Evolutionary conservation across 164 flowering plant species (phyloP), one percentile per base, ranked within the genome.

Genomic region (Berberis thunbergii): DNA sequence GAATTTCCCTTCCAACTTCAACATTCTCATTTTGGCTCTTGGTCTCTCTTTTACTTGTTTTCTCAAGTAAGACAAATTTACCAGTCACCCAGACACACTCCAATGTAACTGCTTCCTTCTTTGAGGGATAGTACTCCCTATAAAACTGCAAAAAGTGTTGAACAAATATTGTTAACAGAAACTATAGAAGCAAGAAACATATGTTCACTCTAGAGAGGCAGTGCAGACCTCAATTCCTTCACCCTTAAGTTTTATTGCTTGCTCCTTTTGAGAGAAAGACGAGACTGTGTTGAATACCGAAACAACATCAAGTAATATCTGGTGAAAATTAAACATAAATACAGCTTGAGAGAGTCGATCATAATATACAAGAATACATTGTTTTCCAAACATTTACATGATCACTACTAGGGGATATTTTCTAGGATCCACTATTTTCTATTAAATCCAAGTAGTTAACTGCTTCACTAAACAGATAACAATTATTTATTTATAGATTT

Each of bases 71-170:
- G 1, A 78, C 76, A 77, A 77, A 90, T 68, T 87, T 90, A 59
- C 87, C 90, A 50, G 75, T 75, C 67, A 78, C 61, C 97, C 92
- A 90, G 3, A 72, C 64, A 60, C 90, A 90, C 49, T 84, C 88
- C 49, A 90, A 69, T 26, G 66, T 73, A 42, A 76, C 54, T 57
- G 49, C 61, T 2, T 57, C 45, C 54, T 76, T 85, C 2, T 62
- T 50, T 7, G 55, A 42, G 6, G 65, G 65, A 62, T 62, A 50
- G 55, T 62, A 50, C 43, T 62, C 65, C 65, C 65, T 50, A 40
- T 42, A 5, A 49, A 52, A 13, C 65, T 62, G 65, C 43, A 50
- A 41, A 3, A 42, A 57, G 4, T 26, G 8, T 39, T 41, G 39
- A 55, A n/a, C 41, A 39, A n/a, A 13, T n/a, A 39, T 39, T 55